Percentiles rank a stretch among this genome's conserved stretches.
phyloP scores from a whole-genome alignment of 768 basidiomycete species.

The Dioszegia hungarica region DNA sequence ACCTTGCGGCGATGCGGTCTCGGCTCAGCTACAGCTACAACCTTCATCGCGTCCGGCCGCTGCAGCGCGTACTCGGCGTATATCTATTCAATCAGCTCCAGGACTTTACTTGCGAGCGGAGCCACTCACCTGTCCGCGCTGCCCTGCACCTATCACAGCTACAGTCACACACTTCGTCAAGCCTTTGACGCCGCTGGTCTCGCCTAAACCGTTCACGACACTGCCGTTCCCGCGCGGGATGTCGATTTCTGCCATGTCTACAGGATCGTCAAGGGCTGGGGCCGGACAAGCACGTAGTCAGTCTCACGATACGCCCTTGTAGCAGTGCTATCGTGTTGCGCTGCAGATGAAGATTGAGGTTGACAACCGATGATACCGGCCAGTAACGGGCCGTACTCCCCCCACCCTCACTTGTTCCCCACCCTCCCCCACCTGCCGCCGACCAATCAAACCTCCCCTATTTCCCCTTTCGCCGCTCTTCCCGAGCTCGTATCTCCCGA shows the following conservation, averaged over 20 bases:
- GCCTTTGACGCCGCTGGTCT: neutral
- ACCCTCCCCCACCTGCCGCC: too few species aligned
- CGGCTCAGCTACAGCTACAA: conserved; percentile 82
- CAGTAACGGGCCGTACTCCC: too few species aligned
- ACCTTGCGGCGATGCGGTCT: conserved; percentile 60
- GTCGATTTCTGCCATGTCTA: conserved; percentile 15
- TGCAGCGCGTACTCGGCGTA: conserved; percentile 64
- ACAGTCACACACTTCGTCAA: conserved; percentile 53
- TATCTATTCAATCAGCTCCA: conserved; percentile 49
- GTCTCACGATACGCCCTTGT: too few species aligned
- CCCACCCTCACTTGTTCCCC: too few species aligned
- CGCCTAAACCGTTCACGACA: neutral
- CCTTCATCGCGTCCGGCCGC: conserved; percentile 62
- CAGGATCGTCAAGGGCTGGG: too few species aligned
- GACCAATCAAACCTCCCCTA: too few species aligned
- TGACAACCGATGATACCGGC: too few species aligned
- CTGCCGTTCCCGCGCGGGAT: neutral
- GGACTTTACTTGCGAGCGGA: neutral
- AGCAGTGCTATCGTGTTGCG: too few species aligned
- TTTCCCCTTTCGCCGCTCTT: too few species aligned
- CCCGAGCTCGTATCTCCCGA: too few species aligned
- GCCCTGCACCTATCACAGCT: conserved; percentile 75
- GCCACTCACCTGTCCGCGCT: conserved; percentile 64
- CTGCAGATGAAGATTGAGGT: too few species aligned
- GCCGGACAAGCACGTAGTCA: too few species aligned